Conservation (phyloP, 2,329 filamentous ascomycete species). For the Sporothrix brasiliensis region DNA sequence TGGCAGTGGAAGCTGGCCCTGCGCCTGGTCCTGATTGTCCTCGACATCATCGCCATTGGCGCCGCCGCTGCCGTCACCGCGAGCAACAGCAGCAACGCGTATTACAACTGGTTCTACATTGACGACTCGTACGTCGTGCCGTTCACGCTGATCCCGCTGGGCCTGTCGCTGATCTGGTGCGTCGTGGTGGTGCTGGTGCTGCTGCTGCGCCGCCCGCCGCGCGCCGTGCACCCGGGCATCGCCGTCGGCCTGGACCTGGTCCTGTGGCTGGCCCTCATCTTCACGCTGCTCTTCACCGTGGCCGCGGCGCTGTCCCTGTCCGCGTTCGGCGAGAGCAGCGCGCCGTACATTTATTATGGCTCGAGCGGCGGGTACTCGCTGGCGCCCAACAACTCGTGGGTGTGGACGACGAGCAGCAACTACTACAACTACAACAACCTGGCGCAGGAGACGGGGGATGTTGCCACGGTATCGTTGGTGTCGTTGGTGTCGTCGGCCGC, state of each 20-base stretch:
- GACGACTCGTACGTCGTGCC: background rate
- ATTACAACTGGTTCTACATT: background rate
- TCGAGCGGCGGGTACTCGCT: constrained; percentile 25
- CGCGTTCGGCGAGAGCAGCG: background rate
- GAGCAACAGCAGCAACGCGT: background rate
- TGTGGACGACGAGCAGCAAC: constrained; percentile 26
- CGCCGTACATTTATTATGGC: background rate
- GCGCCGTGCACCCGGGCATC: constrained; percentile 33
- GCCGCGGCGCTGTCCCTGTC: background rate
- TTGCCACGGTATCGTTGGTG: background rate
- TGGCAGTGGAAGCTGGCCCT: constrained; percentile 31
- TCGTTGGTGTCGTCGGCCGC: background rate
- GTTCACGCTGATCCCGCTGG: constrained; percentile 23
- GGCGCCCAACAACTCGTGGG: constrained; percentile 34
- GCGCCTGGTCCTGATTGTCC: constrained; percentile 24
- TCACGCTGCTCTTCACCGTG: constrained; percentile 8
- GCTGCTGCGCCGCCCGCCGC: constrained; percentile 25
- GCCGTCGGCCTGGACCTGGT: constrained; percentile 34
- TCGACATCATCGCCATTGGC: constrained; percentile 31
- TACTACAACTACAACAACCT: constrained; percentile 9
- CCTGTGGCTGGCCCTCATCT: constrained; percentile 33
- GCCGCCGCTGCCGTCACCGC: background rate
- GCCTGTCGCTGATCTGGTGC: constrained; percentile 28
- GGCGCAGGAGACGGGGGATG: background rate
- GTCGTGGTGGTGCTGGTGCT: constrained; percentile 23